Conservation (phyloP, 306 rosid genomes). For the Astragalus glycyphyllos region DNA sequence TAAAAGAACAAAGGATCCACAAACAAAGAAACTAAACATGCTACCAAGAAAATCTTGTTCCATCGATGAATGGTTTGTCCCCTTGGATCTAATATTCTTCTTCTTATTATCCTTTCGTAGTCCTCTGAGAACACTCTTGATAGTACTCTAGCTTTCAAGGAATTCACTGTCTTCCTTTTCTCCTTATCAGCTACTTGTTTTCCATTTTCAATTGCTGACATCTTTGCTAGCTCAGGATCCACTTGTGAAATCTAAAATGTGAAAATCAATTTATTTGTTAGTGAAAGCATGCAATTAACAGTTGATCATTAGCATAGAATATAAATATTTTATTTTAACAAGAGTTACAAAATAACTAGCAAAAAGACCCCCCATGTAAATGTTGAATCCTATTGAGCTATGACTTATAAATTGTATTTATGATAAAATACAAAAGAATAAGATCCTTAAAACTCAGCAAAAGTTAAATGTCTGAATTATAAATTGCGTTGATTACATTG, state of each 20-base stretch:
- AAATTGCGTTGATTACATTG: too few species aligned
- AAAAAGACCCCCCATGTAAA: constrained; percentile 52
- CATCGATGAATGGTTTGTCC: constrained; percentile 48
- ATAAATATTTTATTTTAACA: too few species aligned
- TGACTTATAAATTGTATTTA: background rate
- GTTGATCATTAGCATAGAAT: background rate
- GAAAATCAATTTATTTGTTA: background rate
- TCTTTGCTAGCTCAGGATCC: constrained; percentile 42
- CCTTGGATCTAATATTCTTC: constrained; percentile 51
- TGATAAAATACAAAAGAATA: too few species aligned
- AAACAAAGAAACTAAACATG: constrained; percentile 52
- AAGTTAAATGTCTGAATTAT: too few species aligned
- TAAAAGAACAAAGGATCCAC: constrained; percentile 55
- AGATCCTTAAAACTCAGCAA: too few species aligned
- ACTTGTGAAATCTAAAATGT: constrained; percentile 46
- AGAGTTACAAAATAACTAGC: background rate
- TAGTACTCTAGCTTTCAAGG: constrained; percentile 42
- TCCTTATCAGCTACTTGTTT: constrained; percentile 35
- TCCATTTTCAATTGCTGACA: constrained; percentile 24
- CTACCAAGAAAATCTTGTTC: constrained; percentile 55
- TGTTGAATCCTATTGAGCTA: constrained; percentile 62
- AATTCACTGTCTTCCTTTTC: constrained; percentile 22
- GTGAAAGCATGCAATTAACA: background rate
- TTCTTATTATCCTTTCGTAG: constrained; percentile 44
- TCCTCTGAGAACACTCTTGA: constrained; percentile 58